Evolutionary conservation across 2,329 filamentous ascomycete genomes (phyloP).

Genomic region (Aspergillus pseudoviridinutans): DNA sequence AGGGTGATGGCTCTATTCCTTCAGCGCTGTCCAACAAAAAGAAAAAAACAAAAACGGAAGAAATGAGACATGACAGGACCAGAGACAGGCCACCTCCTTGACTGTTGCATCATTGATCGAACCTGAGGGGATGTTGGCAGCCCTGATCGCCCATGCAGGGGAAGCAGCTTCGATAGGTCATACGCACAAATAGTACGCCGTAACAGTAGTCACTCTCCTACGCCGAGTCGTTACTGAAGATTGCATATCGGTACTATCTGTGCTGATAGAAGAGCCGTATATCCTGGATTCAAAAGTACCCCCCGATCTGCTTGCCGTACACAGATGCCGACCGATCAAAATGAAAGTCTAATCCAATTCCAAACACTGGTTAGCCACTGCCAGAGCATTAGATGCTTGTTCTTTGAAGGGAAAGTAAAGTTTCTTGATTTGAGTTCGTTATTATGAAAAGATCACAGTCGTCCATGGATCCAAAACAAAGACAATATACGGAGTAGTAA

Average conservation of each 20-base stretch:
- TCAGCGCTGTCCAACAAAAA: background rate
- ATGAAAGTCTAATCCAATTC: background rate
- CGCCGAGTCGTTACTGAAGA: background rate
- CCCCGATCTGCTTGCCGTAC: background rate
- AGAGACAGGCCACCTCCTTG: background rate
- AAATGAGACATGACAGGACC: slow-evolving; percentile 1
- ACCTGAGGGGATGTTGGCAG: background rate
- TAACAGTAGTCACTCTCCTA: background rate
- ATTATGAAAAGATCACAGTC: background rate
- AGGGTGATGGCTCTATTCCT: background rate
- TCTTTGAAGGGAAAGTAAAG: background rate
- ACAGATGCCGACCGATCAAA: background rate
- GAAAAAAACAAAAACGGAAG: slow-evolving; percentile 5
- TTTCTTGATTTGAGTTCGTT: background rate
- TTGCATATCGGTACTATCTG: background rate
- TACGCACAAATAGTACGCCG: background rate
- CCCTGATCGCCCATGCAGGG: slow-evolving; percentile 1
- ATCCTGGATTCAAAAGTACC: background rate
- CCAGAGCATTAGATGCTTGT: background rate
- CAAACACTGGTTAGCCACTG: background rate
- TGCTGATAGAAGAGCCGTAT: background rate
- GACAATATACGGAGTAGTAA: background rate
- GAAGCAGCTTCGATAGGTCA: background rate
- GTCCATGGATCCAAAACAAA: background rate
- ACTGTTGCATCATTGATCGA: background rate